Percentiles rank a stretch among this genome's conserved stretches.
phyloP scores from a whole-genome alignment of 208 protist species.

The Trypanosoma conorhini region DNA sequence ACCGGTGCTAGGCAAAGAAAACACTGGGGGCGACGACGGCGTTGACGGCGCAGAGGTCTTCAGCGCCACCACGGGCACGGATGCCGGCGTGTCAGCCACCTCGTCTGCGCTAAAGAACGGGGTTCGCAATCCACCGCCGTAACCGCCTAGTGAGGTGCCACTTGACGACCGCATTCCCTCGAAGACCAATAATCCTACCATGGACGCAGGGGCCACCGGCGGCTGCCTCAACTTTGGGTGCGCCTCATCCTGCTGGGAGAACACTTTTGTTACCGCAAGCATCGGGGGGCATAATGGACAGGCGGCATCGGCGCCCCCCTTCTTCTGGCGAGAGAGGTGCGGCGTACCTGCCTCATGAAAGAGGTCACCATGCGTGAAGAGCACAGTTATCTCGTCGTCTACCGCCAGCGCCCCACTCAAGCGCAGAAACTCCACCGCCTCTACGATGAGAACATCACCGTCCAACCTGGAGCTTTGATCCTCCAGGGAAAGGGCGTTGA shows the following conservation, averaged over 20 bases:
- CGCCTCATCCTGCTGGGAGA: neutral
- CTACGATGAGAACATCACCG: constrained; percentile 53
- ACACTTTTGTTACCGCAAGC: neutral
- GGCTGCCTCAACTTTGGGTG: neutral
- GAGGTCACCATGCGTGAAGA: constrained; percentile 72
- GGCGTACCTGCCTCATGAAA: constrained; percentile 8
- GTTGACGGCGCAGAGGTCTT: neutral
- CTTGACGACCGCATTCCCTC: constrained; percentile 10
- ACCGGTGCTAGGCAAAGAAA: neutral
- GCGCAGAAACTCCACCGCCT: constrained; percentile 75
- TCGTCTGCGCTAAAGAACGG: constrained; percentile 5
- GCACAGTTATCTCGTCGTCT: constrained; percentile 50
- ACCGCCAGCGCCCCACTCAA: constrained; percentile 49
- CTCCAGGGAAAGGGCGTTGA: constrained; percentile 2
- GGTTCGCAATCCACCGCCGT: constrained; percentile 4
- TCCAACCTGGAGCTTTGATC: constrained; percentile 34
- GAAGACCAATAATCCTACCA: constrained; percentile 25
- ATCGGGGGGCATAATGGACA: neutral
- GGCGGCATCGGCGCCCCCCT: neutral
- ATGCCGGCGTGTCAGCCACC: neutral
- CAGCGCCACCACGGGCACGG: neutral
- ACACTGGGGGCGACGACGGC: neutral
- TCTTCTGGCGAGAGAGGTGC: neutral
- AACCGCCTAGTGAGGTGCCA: neutral
- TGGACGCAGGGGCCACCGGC: constrained; percentile 19